Base-by-base conservation (phyloP, 371 early-diverging fungal genomes). In the Phascolomyces articulosus region DNA sequence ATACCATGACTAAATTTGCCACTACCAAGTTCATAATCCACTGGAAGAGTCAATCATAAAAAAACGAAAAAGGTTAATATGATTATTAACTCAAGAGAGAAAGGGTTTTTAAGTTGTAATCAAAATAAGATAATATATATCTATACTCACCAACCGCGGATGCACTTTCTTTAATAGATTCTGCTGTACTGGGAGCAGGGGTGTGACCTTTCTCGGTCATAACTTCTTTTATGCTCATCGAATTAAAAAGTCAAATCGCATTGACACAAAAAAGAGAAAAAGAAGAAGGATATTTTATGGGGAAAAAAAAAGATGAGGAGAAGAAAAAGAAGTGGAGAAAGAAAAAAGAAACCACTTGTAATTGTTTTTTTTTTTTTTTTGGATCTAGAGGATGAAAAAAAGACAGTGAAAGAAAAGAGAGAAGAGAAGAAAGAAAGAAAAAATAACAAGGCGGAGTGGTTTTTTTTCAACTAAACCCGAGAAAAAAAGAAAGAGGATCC, bases 1-100 rank as follows among this genome's bases (percentile, higher is more conserved):
- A 72, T 55, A 60, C 79, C 75, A 60, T 78, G 75, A 62, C 62
- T 64, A 44, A 75, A 70, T 24, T 51, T 51, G 23, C 51, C 23
- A 15, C 51, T 23, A n/a, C 51, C 51, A n/a, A 51, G 51, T 51
- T 51, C 51, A n/a, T 51, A 51, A 51, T 51, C 51, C 7, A 51
- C 51, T 51, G 15, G n/a, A n/a, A n/a, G n/a, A n/a, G 8, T 47
- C 21, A n/a, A 47, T 47, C 6, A 13, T 20, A 47, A 47, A n/a
- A 44, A 47, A 47, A 23, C n/a, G 38, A 38, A 38, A 13, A 44
- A 51, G 51, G 7, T 51, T 51, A 20, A 18, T 8, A 13, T 24
- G 6, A 8, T 13, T 13, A 44, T 51, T 28, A 18, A n/a, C n/a
- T n/a, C 15, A 6, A 51, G 4, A 23, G 51, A 23, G 51, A 4